Percentiles rank a stretch among this genome's conserved stretches.
These are phyloP conservation scores for Xylariaceae sp. DNA, from an alignment of 2,329 filamentous ascomycete genomes.

Conservation along the genomic window DNA sequence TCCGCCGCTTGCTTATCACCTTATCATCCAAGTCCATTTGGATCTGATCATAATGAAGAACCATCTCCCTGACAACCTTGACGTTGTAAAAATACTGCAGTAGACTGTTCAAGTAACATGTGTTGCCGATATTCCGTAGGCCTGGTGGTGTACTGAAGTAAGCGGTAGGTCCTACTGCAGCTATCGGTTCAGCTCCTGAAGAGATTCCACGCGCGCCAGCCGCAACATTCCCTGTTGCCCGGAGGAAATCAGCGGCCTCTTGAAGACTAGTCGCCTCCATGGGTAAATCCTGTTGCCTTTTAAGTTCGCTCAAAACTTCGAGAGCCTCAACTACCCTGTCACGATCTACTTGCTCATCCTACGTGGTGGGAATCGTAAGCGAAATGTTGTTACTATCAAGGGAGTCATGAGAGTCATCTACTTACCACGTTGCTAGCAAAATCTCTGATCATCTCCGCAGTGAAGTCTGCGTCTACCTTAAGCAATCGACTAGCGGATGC, in stretches of 20 bases:
- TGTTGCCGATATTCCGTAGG: conserved; percentile 92
- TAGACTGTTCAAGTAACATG: conserved; percentile 96
- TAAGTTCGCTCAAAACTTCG: conserved; percentile 36
- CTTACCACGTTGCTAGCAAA: conserved; percentile 36
- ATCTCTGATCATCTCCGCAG: conserved; percentile 37
- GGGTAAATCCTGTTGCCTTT: conserved; percentile 27
- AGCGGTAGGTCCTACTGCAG: conserved; percentile 26
- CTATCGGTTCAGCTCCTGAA: neutral
- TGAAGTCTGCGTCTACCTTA: conserved; percentile 34
- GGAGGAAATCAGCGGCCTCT: conserved; percentile 34
- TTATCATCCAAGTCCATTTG: conserved; percentile 71
- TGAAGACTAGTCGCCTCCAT: conserved; percentile 34
- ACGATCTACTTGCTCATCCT: conserved; percentile 34
- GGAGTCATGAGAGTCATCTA: neutral
- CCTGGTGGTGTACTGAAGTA: conserved; percentile 75
- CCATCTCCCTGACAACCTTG: conserved; percentile 77
- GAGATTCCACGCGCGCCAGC: neutral
- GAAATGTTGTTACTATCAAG: neutral
- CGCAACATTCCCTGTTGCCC: conserved; percentile 19
- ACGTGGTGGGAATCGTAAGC: conserved; percentile 12
- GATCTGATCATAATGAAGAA: conserved; percentile 75
- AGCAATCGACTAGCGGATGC: conserved; percentile 33
- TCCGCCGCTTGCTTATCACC: conserved; percentile 68
- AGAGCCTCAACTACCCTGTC: conserved; percentile 36
- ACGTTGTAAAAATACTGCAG: conserved; percentile 95